Evolutionary conservation across 495 filamentous ascomycete species (phyloP), one percentile per base, ranked within the genome.

Genomic region (Talaromyces stipitatus): DNA sequence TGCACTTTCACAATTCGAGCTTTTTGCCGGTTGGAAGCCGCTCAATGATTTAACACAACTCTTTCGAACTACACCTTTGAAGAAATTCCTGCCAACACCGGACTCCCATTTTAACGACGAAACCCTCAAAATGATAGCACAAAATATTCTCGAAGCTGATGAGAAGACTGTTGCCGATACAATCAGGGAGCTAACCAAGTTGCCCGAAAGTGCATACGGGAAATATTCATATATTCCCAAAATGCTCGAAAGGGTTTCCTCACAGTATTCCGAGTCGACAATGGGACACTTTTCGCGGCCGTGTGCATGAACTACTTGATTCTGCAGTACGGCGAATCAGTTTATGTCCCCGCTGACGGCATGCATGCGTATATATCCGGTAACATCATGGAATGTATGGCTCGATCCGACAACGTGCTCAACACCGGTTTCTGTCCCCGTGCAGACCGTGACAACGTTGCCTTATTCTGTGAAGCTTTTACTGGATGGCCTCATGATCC

Each of bases 371-470:
- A 91, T 65, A 68, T 92, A 2, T 79, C 80, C 45, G 90, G 90
- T 0, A 85, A 91, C 67, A 89, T 92, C 48, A 82, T 94, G 56
- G 88, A 92, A 66, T 91, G 89, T 72, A 92, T 94, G 88, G 88
- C 88, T 2, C 82, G 89, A 20, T 86, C 80, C 29, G 86, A 92
- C 69, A 90, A 92, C 54, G 87, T 92, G 23, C 74, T 91, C 11
- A 88, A 87, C 59, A 80, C 79, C 3, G 87, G 88, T 0, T 89
- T 91, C 74, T 90, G 86, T 62, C 86, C 87, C 1, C 74, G 73
- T 0, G 73, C 81, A 0, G 79, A 87, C 23, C 74, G 85, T 27
- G 78, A 89, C 58, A 81, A 70, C 54, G 75, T 83, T 41, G 82
- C 88, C 26, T 57, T 83, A 9, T 91, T 91, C 67, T 72, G 72